A percentile compares a stretch with the other conserved stretches of the same genome.
These are phyloP conservation scores for Eucalyptus coolabah DNA, from an alignment of 345 rosid genomes.

Conservation along the genomic window DNA sequence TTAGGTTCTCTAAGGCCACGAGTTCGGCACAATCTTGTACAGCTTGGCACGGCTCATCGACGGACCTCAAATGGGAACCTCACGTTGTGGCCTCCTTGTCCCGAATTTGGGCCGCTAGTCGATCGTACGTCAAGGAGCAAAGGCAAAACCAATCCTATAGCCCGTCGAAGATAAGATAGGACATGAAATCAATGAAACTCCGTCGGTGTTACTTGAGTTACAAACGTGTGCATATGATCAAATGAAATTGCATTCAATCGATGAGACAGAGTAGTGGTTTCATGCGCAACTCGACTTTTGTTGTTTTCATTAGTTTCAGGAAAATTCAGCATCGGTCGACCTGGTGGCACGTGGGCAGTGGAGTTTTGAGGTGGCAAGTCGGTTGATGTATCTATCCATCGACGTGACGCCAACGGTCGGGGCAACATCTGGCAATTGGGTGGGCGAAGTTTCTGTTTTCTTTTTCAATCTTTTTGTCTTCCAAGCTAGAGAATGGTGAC, in stretches of 20 bases:
- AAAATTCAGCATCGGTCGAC: neutral
- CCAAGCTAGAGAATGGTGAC: neutral
- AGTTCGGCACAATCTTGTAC: neutral
- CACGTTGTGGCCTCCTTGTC: neutral
- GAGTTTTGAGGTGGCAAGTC: neutral
- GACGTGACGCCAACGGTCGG: neutral
- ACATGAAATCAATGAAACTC: neutral
- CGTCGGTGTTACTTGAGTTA: neutral
- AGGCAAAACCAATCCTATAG: neutral
- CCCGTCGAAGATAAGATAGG: neutral
- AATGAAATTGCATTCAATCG: neutral
- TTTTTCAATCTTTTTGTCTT: neutral
- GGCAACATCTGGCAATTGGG: neutral
- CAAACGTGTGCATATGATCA: neutral
- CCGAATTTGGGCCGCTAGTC: accelerated
- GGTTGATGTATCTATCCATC: neutral
- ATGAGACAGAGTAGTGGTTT: neutral
- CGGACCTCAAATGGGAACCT: neutral
- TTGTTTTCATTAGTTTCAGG: neutral
- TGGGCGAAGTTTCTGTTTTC: neutral
- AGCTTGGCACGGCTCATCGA: neutral
- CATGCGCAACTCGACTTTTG: neutral
- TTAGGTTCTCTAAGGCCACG: neutral
- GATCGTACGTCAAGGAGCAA: neutral
- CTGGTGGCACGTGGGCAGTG: neutral